These are phyloP conservation scores for Globisporangium recalcitrans DNA, from an alignment of 352 stramenopile species.

Conservation along the genomic window DNA sequence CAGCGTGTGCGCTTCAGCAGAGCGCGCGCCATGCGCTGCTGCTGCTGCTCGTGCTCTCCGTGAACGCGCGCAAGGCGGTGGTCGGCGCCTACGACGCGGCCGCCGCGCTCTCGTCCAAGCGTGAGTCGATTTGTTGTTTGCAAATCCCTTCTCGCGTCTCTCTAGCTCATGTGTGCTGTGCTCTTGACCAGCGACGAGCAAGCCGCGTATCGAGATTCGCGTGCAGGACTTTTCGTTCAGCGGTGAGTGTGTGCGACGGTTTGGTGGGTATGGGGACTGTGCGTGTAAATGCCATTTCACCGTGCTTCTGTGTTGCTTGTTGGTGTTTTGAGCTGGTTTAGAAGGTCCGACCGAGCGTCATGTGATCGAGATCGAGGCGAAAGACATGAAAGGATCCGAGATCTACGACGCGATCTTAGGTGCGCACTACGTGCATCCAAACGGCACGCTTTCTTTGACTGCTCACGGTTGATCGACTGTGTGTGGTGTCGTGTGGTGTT, in stretches of 20 bases:
- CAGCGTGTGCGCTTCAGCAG: neutral
- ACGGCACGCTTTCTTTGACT: too few species aligned
- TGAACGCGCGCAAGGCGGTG: slow-evolving; percentile 22
- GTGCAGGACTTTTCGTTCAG: slow-evolving; percentile 21
- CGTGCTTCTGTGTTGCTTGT: neutral
- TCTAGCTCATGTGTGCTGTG: neutral
- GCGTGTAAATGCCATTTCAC: slow-evolving; percentile 11
- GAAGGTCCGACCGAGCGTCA: slow-evolving; percentile 34
- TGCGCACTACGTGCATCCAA: too few species aligned
- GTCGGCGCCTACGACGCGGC: slow-evolving; percentile 20
- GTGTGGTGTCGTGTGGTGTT: neutral
- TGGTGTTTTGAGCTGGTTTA: slow-evolving; percentile 20
- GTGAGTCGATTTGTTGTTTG: neutral
- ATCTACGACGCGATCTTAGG: slow-evolving; percentile 47
- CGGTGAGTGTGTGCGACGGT: neutral
- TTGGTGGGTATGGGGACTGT: too few species aligned
- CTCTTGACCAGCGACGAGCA: slow-evolving; percentile 20
- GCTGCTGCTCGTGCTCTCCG: slow-evolving; percentile 25
- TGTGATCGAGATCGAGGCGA: slow-evolving; percentile 43
- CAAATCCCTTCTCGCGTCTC: too few species aligned
- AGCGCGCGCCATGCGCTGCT: slow-evolving; percentile 21
- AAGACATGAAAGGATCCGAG: slow-evolving; percentile 46
- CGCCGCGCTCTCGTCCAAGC: slow-evolving; percentile 12
- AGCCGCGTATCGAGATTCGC: slow-evolving; percentile 14
- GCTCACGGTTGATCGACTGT: neutral